A percentile compares a stretch with the other conserved stretches of the same genome.
Evolutionary conservation across 2,329 filamentous ascomycete genomes (phyloP).

Genomic region (Cryphonectria japonica): DNA sequence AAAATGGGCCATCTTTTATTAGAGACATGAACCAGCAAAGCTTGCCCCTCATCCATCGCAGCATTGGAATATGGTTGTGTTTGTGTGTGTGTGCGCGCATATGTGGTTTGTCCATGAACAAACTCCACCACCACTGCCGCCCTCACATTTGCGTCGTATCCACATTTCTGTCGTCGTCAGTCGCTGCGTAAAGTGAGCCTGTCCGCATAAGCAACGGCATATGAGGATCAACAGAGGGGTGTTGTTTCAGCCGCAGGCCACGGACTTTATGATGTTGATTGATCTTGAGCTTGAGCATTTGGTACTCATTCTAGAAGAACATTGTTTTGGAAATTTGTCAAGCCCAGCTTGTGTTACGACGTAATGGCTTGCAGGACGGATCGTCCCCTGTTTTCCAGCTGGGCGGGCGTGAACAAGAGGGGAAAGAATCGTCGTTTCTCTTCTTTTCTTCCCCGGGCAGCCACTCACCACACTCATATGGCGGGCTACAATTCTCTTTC

Average conservation of each 20-base stretch:
- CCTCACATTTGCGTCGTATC: neutral
- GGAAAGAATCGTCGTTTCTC: neutral
- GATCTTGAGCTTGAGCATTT: neutral
- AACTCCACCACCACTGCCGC: neutral
- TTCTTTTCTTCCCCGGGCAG: neutral
- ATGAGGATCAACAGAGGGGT: constrained; percentile 11
- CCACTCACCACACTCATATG: neutral
- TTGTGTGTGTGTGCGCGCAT: neutral
- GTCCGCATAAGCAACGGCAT: neutral
- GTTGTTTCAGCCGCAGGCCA: neutral
- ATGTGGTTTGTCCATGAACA: neutral
- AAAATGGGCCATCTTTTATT: neutral
- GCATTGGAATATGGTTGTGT: neutral
- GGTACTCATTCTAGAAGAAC: no score
- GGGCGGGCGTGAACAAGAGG: no score
- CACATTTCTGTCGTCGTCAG: constrained; percentile 13
- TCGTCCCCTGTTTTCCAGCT: neutral
- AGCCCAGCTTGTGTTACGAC: neutral
- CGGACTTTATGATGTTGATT: neutral
- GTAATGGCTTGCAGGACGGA: neutral
- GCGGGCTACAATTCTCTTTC: no score
- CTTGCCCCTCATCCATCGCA: neutral
- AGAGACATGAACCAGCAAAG: neutral
- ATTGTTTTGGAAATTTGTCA: neutral
- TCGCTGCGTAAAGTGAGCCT: neutral